Conservation (phyloP, 1,284 basidiomycete genomes). For the Gomphus bonarii region DNA sequence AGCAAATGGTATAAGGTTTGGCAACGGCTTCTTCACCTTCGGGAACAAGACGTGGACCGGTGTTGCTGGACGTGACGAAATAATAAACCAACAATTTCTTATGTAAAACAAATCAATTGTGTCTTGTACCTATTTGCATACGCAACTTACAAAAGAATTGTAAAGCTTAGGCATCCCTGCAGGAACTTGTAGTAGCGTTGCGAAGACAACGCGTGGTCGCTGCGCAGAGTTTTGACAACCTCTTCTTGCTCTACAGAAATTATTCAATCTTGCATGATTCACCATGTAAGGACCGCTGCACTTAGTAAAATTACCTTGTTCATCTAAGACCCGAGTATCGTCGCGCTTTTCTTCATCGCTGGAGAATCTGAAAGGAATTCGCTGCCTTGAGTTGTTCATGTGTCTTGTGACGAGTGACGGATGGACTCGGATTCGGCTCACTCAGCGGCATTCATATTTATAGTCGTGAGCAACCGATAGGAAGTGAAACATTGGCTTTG, state of each 20-base stretch:
- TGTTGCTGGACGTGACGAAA: constrained; percentile 1
- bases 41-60: constrained; percentile 2
- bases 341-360: not conserved
- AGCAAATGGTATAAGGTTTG: constrained; percentile 3
- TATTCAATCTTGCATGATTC: not conserved
- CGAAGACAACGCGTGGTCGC: not conserved
- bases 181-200: constrained; percentile 4
- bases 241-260: constrained; percentile 6
- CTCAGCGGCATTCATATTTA: not conserved
- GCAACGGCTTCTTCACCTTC: constrained; percentile 1
- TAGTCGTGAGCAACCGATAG: too few species aligned
- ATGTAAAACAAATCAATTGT: not conserved
- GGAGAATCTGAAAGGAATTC: constrained; percentile 5
- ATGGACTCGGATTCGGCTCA: too few species aligned
- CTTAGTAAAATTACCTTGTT: constrained; percentile 5
- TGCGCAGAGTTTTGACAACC: constrained; percentile 2
- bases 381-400: not conserved
- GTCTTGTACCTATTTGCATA: not conserved
- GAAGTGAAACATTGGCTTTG: too few species aligned
- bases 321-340: constrained; percentile 1
- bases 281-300: not conserved
- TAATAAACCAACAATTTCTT: not conserved
- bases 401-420: not conserved
- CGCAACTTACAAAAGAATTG: constrained; percentile 5
- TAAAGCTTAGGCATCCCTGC: constrained; percentile 1